A percentile compares a stretch with the other conserved stretches of the same genome.
These are phyloP conservation scores for Allium cepa DNA, from an alignment of 106 monocot species.

Conservation along the genomic window DNA sequence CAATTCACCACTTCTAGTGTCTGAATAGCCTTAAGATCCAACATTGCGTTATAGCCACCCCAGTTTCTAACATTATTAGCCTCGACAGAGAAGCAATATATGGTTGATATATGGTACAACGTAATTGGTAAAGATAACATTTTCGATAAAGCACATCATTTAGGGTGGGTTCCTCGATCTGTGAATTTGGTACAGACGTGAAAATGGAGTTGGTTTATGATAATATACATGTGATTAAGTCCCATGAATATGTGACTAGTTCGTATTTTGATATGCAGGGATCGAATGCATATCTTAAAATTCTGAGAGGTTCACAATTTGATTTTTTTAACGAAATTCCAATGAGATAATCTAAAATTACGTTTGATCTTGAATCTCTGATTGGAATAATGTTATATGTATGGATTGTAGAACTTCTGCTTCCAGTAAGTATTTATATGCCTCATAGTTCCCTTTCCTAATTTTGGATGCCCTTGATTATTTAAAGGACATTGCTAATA, in stretches of 20 bases:
- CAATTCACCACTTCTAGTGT: too few species aligned
- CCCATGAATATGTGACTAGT: too few species aligned
- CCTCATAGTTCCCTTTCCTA: background rate
- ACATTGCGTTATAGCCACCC: too few species aligned
- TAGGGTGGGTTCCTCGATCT: slow-evolving; percentile 19
- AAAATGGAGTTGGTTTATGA: background rate
- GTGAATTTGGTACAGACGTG: slow-evolving; percentile 22
- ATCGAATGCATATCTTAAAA: slow-evolving; percentile 50
- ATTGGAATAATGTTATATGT: slow-evolving; percentile 34
- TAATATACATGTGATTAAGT: background rate
- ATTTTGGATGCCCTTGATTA: too few species aligned
- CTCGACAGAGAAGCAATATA: slow-evolving; percentile 20
- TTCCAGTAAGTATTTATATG: slow-evolving; percentile 31
- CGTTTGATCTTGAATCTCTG: slow-evolving; percentile 39
- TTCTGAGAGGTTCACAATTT: slow-evolving; percentile 28
- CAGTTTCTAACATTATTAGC: slow-evolving; percentile 35
- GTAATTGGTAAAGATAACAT: slow-evolving; percentile 1
- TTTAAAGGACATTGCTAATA: too few species aligned
- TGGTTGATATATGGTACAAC: slow-evolving; percentile 29
- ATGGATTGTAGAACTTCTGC: slow-evolving; percentile 48
- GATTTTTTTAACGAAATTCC: slow-evolving; percentile 71
- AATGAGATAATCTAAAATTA: slow-evolving; percentile 22
- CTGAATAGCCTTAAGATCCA: too few species aligned
- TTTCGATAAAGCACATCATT: background rate
- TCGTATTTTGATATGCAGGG: slow-evolving; percentile 10